A percentile compares a stretch with the other conserved stretches of the same genome.
Conservation (phyloP, 768 basidiomycete genomes). For the Phlegmacium glaucopus region DNA sequence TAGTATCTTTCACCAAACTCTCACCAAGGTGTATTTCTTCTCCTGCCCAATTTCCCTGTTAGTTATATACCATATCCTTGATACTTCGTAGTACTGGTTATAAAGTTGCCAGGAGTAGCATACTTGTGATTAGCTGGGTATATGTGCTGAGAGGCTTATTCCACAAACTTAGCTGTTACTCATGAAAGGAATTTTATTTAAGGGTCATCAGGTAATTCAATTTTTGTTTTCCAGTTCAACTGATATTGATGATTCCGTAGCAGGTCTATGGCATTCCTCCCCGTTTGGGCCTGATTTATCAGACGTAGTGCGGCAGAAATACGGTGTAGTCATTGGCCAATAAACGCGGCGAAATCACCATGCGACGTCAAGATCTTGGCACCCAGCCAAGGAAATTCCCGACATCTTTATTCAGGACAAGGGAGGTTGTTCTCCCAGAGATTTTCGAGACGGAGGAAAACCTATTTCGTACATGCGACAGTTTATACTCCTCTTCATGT, state of each 20-base stretch:
- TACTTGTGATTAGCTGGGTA: slow-evolving; percentile 36
- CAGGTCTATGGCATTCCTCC: slow-evolving; percentile 10
- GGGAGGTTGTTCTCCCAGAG: slow-evolving; percentile 38
- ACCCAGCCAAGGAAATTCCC: not conserved
- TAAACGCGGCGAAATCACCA: not conserved
- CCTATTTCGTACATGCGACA: slow-evolving; percentile 68
- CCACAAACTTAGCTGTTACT: slow-evolving; percentile 30
- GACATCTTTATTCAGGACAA: slow-evolving; percentile 1
- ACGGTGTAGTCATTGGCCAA: no score
- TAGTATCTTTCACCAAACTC: slow-evolving; percentile 5
- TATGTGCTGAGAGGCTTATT: slow-evolving; percentile 49
- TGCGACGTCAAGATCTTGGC: not conserved
- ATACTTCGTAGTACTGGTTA: not conserved
- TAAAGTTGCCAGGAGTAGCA: no score
- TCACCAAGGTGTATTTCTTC: slow-evolving; percentile 9
- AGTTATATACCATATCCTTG: not conserved
- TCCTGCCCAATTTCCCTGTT: not conserved
- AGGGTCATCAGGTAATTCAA: slow-evolving; percentile 10
- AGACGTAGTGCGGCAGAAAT: slow-evolving; percentile 3
- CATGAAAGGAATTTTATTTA: slow-evolving; percentile 11
- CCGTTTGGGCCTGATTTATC: slow-evolving; percentile 19
- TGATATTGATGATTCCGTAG: not conserved
- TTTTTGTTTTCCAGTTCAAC: not conserved
- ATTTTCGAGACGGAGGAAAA: slow-evolving; percentile 63
- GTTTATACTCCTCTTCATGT: slow-evolving; percentile 79